A percentile compares a stretch with the other conserved stretches of the same genome.
phyloP scores from a whole-genome alignment of 1,284 basidiomycete species.

The Pterulicium gracile region DNA sequence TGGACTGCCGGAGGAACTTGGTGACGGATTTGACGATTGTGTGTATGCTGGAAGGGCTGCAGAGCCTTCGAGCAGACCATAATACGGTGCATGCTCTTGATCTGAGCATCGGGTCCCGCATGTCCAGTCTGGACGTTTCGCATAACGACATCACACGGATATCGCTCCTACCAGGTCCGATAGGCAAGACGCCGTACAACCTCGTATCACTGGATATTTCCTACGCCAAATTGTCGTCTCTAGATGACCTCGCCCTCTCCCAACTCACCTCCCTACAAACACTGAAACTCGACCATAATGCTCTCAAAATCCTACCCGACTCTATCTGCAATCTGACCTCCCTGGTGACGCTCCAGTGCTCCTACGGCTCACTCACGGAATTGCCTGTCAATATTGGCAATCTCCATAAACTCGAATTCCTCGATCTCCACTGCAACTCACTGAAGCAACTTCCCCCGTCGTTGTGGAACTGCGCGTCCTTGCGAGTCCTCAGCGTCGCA shows the following conservation, averaged over 20 bases:
- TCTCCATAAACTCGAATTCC: slow-evolving; percentile 63
- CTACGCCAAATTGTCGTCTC: slow-evolving; percentile 79
- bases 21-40: slow-evolving; percentile 69
- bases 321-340: slow-evolving; percentile 64
- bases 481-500: slow-evolving; percentile 76
- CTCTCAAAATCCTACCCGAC: slow-evolving; percentile 79
- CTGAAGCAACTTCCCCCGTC: slow-evolving; percentile 66
- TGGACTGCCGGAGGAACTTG: slow-evolving; percentile 81
- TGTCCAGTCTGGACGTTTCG: slow-evolving; percentile 57
- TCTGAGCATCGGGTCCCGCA: slow-evolving; percentile 55
- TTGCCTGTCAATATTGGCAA: slow-evolving; percentile 75
- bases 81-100: slow-evolving; percentile 77
- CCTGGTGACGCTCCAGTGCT: slow-evolving; percentile 74
- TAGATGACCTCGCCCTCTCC: slow-evolving; percentile 67
- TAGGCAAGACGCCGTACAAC: slow-evolving; percentile 44
- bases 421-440: slow-evolving; percentile 92
- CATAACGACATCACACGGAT: slow-evolving; percentile 80
- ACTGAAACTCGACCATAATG: slow-evolving; percentile 79
- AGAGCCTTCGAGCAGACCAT: slow-evolving; percentile 66
- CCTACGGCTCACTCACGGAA: slow-evolving; percentile 79
- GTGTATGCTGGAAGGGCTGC: slow-evolving; percentile 59
- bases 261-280: slow-evolving; percentile 66
- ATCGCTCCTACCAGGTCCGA: slow-evolving; percentile 50
- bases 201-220: slow-evolving; percentile 85
- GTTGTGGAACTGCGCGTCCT: slow-evolving; percentile 79